A percentile compares a stretch with the other conserved stretches of the same genome.
phyloP scores from a whole-genome alignment of 345 rosid genomes.

The Psidium guajava region DNA sequence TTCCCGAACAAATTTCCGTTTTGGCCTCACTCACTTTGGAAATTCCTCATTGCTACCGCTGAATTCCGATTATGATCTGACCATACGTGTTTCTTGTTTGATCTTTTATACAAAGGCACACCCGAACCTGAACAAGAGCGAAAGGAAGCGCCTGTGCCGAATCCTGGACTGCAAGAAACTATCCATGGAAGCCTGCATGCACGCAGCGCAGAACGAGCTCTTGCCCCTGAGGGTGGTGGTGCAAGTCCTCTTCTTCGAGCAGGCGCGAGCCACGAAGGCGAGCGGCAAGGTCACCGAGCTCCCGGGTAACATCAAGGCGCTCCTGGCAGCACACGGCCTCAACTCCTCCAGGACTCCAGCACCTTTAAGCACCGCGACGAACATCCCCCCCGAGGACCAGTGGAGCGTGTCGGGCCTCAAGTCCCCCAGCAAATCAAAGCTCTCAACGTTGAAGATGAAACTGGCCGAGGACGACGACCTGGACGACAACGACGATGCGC shows the following conservation, averaged over 20 bases:
- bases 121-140: constrained; percentile 67
- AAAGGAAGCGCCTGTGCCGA: constrained; percentile 75
- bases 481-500: constrained; percentile 39
- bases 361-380: constrained; percentile 56
- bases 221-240: constrained; percentile 90
- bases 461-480: constrained; percentile 66
- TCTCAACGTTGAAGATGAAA: constrained; percentile 74
- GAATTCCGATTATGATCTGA: neutral
- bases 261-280: constrained; percentile 63
- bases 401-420: constrained; percentile 96
- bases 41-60: neutral
- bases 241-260: constrained; percentile 94
- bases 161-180: constrained; percentile 89
- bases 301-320: constrained; percentile 82
- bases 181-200: constrained; percentile 95
- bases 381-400: constrained; percentile 59
- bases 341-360: constrained; percentile 67
- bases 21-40: neutral
- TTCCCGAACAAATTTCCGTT: neutral
- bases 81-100: neutral
- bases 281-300: constrained; percentile 67
- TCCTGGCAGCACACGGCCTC: constrained; percentile 54
- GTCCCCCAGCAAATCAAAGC: constrained; percentile 49
- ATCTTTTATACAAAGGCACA: constrained; percentile 43
- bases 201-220: constrained; percentile 87